A percentile compares a stretch with the other conserved stretches of the same genome.
Conservation (phyloP, 371 early-diverging fungal species). For the Apophysomyces ossiformis region DNA sequence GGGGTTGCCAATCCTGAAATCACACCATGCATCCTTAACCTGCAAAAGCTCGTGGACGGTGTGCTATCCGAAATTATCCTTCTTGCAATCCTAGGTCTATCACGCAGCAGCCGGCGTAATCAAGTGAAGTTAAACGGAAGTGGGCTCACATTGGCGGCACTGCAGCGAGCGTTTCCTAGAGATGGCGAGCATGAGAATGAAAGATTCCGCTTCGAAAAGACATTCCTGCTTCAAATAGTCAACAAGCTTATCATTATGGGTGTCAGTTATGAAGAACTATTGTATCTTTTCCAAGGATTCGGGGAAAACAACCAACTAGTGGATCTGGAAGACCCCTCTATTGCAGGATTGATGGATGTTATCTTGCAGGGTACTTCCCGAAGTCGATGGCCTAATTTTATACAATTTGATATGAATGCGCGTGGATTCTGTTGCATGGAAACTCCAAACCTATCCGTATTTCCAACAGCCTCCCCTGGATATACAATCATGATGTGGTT, state of each 20-base stretch:
- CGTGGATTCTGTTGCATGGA: conserved; percentile 49
- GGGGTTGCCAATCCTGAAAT: conserved; percentile 62
- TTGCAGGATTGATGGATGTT: conserved; percentile 51
- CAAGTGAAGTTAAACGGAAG: conserved; percentile 66
- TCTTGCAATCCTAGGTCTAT: conserved; percentile 51
- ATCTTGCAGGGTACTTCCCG: conserved; percentile 63
- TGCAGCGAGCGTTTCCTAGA: conserved; percentile 52
- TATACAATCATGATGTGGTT: conserved; percentile 74
- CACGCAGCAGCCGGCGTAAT: conserved; percentile 63
- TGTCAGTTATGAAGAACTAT: conserved; percentile 59
- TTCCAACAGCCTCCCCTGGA: conserved; percentile 61
- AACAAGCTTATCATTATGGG: conserved; percentile 71
- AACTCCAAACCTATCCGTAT: conserved; percentile 39
- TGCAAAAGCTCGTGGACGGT: conserved; percentile 52
- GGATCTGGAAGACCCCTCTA: conserved; percentile 18
- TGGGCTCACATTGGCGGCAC: conserved; percentile 56
- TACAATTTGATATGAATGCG: conserved; percentile 62
- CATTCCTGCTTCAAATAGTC: conserved; percentile 51
- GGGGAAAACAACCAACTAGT: conserved; percentile 14
- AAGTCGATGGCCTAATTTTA: conserved; percentile 71
- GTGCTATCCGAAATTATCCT: conserved; percentile 50
- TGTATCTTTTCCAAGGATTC: conserved; percentile 63
- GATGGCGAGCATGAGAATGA: conserved; percentile 19
- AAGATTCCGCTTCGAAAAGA: conserved; percentile 25
- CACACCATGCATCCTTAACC: conserved; percentile 53